phyloP scores from a whole-genome alignment of 805 yeast genomes.

The Ascoidea rubescens region DNA sequence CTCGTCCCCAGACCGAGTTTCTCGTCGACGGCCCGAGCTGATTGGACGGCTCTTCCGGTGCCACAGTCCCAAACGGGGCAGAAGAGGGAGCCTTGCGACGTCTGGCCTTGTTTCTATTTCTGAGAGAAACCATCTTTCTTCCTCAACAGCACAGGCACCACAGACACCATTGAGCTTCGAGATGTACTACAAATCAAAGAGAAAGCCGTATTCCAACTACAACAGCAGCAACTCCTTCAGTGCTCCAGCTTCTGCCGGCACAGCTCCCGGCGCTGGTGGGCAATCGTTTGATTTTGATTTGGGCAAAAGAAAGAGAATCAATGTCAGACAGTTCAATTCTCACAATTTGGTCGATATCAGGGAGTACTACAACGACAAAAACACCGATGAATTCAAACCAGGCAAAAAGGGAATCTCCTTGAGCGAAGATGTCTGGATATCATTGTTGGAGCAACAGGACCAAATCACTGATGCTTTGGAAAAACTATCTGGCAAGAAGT shows the following conservation, averaged over 20 bases:
- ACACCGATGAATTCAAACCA: conserved; percentile 51
- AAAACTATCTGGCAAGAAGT: conserved; percentile 16
- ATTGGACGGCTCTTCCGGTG: too few relatives aligned
- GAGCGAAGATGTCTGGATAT: conserved; percentile 40
- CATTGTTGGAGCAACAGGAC: conserved; percentile 28
- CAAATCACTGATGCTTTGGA: conserved; percentile 38
- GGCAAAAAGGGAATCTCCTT: conserved; percentile 68
- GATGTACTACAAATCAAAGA: not conserved
- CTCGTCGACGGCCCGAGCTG: too few relatives aligned
- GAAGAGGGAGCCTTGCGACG: too few relatives aligned
- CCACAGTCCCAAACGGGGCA: too few relatives aligned
- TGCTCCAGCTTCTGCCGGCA: not conserved
- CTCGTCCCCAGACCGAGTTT: too few relatives aligned
- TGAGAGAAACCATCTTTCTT: too few relatives aligned
- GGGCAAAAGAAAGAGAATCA: conserved; percentile 52
- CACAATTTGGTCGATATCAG: conserved; percentile 65
- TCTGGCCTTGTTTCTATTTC: too few relatives aligned
- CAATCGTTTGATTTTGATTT: conserved; percentile 10
- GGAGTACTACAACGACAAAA: conserved; percentile 57
- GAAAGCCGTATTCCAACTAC: not conserved
- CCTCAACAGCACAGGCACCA: too few relatives aligned
- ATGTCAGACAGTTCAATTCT: conserved; percentile 61
- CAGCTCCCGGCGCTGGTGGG: not conserved
- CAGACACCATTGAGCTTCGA: not conserved
- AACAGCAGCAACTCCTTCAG: not conserved